These are phyloP conservation scores for Prunus mira DNA, from an alignment of 306 rosid species.

Conservation along the genomic window DNA sequence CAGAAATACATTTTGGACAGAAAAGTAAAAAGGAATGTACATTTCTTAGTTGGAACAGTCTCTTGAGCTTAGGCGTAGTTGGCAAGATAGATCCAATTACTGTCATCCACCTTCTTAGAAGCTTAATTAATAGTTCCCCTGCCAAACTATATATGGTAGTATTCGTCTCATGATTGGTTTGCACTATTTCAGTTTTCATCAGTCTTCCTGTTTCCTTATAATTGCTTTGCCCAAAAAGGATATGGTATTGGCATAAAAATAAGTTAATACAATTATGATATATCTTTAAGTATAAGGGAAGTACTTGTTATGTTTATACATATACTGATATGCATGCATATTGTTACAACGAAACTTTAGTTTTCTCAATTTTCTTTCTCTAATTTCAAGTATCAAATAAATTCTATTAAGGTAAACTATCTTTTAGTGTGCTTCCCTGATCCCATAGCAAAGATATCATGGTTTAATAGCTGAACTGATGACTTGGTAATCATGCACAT, in stretches of 20 bases:
- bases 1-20: neutral
- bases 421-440: no score
- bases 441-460: no score
- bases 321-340: no score
- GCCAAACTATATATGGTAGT: neutral
- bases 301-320: neutral
- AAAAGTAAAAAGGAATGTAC: neutral
- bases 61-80: no score
- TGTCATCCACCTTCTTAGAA: neutral
- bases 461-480: no score
- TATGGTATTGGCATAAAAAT: neutral
- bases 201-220: neutral
- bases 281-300: neutral
- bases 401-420: no score
- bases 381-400: no score
- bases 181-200: neutral
- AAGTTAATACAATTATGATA: neutral
- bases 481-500: no score
- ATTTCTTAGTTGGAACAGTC: no score
- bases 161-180: neutral
- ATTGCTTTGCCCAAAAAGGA: neutral
- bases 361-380: no score
- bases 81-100: neutral
- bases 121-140: neutral
- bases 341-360: no score